Evolutionary conservation across 192 early-diverging fungal species (phyloP).

Genomic region (Linnemannia elongata): DNA sequence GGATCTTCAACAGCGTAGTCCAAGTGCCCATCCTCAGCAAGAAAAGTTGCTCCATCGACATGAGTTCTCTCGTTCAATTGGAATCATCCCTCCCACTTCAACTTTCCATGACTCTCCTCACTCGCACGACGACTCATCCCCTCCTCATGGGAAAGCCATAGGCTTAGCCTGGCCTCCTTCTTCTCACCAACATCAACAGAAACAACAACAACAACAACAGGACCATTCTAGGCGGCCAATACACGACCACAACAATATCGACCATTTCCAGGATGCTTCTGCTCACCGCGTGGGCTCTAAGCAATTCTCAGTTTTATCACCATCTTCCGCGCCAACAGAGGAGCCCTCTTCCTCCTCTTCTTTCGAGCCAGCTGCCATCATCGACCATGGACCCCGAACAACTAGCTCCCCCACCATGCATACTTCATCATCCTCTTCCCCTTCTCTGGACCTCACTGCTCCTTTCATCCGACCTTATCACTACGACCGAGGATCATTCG

Average conservation of each 20-base stretch:
- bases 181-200: conserved; percentile 4
- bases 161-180: neutral
- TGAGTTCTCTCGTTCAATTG: neutral
- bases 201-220: neutral
- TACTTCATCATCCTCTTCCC: neutral
- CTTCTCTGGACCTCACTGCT: neutral
- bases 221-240: neutral
- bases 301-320: neutral
- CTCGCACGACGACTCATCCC: neutral
- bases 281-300: neutral
- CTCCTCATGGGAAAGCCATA: neutral
- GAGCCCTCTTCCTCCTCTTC: neutral
- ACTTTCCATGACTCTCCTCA: neutral
- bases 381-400: neutral
- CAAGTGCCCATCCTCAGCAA: conserved; percentile 7
- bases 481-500: neutral
- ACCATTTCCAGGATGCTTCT: neutral
- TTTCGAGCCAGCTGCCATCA: neutral
- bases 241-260: neutral
- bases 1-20: conserved; percentile 5
- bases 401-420: neutral
- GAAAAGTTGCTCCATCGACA: conserved; percentile 6
- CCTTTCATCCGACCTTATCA: neutral
- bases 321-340: neutral
- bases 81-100: neutral